Base-by-base conservation (phyloP, 2,329 filamentous ascomycete genomes). In the Rugonectria rugulosa region DNA sequence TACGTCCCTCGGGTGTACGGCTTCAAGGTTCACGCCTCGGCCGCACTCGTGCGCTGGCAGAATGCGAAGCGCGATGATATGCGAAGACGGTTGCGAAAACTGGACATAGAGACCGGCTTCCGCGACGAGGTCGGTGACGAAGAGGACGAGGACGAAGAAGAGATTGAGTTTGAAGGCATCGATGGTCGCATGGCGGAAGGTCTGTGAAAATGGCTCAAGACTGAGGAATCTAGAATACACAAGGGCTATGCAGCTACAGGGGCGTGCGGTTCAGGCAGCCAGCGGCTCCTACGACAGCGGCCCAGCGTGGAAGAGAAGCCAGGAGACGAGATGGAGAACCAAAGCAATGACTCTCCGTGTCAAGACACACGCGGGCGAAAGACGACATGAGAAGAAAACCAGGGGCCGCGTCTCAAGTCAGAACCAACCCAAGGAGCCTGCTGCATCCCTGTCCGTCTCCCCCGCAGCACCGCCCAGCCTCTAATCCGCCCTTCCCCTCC, bases 1-100 rank as follows among this genome's bases (percentile, higher is more conserved):
- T 97, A 98, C 76, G 85, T 94, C 53, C 95, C 95, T 20, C 87
- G 90, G 55, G 89, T 96, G 57, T 99, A 95, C 73, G 95, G 95
- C 27, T 99, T 99, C 82, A 92, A 91, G 70, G 92, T 99, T 6
- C 95, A 99, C 76, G 91, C 92, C 5, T 85, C 89, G 14, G 94
- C 95, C 1, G 88, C 94, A 3, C 80, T 99, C 64, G 87, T 92
- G 64, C 86, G 95, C 68, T 99, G 95, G 95, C 95, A 99, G 77
- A 88, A 91, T 70, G 82, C 81, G 38, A 86, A 90, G 71, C 83
- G 92, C 57, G 89, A 94, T 51, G 87, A 92, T 41, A 92, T 97
- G 89, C 88, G 92, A 67, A 82, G 86, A 49, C 82, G 93, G 36
- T 79, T 99, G 61, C 77, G 83, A 49, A 84, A 83, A 70, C 81